A percentile compares a stretch with the other conserved stretches of the same genome.
phyloP scores from a whole-genome alignment of 805 yeast genomes.

The Candida boidinii region DNA sequence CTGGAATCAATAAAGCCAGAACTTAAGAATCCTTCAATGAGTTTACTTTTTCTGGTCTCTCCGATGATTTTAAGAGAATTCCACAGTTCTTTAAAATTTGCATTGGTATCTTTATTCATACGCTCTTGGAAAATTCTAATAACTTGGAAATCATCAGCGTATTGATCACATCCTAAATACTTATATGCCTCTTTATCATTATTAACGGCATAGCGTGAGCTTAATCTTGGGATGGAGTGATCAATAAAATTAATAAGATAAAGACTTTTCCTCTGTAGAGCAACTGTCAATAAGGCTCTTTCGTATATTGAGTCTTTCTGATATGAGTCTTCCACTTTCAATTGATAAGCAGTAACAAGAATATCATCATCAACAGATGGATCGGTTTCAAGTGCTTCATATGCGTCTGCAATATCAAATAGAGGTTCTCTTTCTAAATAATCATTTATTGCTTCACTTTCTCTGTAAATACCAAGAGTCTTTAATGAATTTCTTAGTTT shows the following conservation, averaged over 20 bases:
- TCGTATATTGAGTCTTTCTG: slow-evolving; percentile 34
- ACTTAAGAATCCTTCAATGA: slow-evolving; percentile 46
- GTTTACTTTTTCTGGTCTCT: slow-evolving; percentile 40
- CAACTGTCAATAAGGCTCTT: slow-evolving; percentile 56
- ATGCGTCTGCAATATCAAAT: slow-evolving; percentile 39
- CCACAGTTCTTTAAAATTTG: slow-evolving; percentile 50
- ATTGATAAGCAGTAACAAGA: slow-evolving; percentile 64
- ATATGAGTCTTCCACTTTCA: slow-evolving; percentile 46
- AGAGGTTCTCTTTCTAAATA: slow-evolving; percentile 40
- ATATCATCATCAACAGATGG: slow-evolving; percentile 58
- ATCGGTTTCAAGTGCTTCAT: slow-evolving; percentile 39
- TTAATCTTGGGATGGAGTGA: background rate
- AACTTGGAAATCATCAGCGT: slow-evolving; percentile 49
- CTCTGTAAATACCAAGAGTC: slow-evolving; percentile 28
- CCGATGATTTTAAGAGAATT: slow-evolving; percentile 51
- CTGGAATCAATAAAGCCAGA: slow-evolving; percentile 57
- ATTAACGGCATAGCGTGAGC: slow-evolving; percentile 1
- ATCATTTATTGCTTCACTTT: slow-evolving; percentile 25
- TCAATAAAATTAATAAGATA: slow-evolving; percentile 48
- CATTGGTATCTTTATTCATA: slow-evolving; percentile 27
- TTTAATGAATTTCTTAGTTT: slow-evolving; percentile 30
- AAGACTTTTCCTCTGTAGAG: slow-evolving; percentile 47
- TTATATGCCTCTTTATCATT: slow-evolving; percentile 38
- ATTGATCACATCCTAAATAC: slow-evolving; percentile 37
- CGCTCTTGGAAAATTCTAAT: slow-evolving; percentile 45